Conservation (phyloP, 2,329 filamentous ascomycete species). For the Aspergillus fijiensis region DNA sequence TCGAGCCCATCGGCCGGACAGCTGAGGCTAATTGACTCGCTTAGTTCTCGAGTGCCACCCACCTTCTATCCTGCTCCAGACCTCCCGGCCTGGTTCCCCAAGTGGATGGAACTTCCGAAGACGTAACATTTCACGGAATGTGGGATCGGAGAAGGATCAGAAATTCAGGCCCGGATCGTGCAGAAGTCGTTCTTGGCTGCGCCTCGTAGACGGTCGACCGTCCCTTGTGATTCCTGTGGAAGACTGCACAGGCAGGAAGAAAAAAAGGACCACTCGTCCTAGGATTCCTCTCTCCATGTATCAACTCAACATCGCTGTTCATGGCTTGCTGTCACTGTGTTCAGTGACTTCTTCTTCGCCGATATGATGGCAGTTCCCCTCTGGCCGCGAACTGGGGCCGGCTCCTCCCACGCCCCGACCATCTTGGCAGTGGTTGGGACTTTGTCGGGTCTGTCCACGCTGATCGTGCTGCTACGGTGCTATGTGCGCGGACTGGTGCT, state of each 20-base stretch:
- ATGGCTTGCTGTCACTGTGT: not conserved
- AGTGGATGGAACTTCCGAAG: not conserved
- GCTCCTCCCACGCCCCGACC: conserved; percentile 11
- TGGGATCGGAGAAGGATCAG: not conserved
- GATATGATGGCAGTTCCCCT: not conserved
- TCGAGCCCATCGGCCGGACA: not conserved
- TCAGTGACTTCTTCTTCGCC: not conserved
- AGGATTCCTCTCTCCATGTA: not conserved
- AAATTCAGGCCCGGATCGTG: not conserved
- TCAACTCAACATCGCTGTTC: not conserved
- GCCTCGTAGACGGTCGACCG: not conserved
- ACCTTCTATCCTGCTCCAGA: not conserved
- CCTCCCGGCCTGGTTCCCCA: too few species aligned
- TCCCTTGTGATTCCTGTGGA: not conserved
- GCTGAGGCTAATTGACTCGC: not conserved
- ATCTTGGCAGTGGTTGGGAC: conserved; percentile 45
- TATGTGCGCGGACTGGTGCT: conserved; percentile 51
- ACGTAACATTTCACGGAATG: not conserved
- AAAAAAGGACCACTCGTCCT: not conserved
- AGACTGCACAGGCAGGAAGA: not conserved
- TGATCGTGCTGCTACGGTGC: conserved; percentile 44
- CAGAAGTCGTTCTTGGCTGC: not conserved
- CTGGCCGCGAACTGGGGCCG: not conserved
- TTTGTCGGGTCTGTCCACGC: conserved; percentile 39
- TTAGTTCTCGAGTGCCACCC: not conserved